Conservation (phyloP, 106 monocot species). For the Dioscorea alata region DNA sequence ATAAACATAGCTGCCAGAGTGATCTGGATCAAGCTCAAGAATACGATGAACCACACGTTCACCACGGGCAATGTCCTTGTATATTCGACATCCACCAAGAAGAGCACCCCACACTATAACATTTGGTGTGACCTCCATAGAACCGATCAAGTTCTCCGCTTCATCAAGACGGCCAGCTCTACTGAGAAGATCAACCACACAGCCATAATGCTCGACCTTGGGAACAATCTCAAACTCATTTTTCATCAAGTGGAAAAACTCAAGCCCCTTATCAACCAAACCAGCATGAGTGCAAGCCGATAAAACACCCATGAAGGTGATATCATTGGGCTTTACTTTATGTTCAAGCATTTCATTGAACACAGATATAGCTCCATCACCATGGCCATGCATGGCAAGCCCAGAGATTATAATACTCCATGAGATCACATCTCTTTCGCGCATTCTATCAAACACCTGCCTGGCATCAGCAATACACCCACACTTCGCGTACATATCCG, state of each 20-base stretch:
- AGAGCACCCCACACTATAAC: constrained; percentile 43
- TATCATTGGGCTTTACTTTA: constrained; percentile 26
- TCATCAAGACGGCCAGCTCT: constrained; percentile 30
- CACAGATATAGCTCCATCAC: constrained; percentile 18
- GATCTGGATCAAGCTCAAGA: constrained; percentile 32
- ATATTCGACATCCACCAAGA: constrained; percentile 38
- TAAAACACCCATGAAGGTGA: constrained; percentile 41
- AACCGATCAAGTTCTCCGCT: constrained; percentile 27
- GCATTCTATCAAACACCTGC: constrained; percentile 26
- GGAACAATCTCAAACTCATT: constrained; percentile 21
- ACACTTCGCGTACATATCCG: constrained; percentile 44
- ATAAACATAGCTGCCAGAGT: constrained; percentile 36
- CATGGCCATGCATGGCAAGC: constrained; percentile 36
- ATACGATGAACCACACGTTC: constrained; percentile 20
- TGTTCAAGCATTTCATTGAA: constrained; percentile 23
- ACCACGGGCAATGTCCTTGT: constrained; percentile 21
- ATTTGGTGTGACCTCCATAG: constrained; percentile 30
- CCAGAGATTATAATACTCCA: constrained; percentile 42
- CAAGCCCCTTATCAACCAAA: constrained; percentile 21
- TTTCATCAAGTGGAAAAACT: constrained; percentile 25
- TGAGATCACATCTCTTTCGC: constrained; percentile 34
- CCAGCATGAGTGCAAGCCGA: constrained; percentile 46
- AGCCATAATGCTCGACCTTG: constrained; percentile 44
- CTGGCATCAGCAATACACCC: constrained; percentile 40
- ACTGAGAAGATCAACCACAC: constrained; percentile 45